These are phyloP conservation scores for Aspergillus neoniger DNA, from an alignment of 2,329 filamentous ascomycete species.

Conservation along the genomic window DNA sequence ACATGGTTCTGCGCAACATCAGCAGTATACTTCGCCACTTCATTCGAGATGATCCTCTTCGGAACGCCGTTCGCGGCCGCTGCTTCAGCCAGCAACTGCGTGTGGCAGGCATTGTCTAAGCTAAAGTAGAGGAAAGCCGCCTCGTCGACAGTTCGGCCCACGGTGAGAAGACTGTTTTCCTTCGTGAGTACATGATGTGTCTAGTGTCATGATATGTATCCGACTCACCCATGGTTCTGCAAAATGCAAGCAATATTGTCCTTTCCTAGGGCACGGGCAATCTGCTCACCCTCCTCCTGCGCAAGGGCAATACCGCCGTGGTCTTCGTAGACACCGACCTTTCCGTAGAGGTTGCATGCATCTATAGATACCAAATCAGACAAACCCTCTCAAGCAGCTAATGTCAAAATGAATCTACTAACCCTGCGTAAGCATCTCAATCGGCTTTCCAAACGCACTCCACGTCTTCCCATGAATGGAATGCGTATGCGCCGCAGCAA, in stretches of 20 bases:
- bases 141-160: conserved; percentile 45
- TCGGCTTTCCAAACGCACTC: conserved; percentile 60
- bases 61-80: conserved; percentile 42
- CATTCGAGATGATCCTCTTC: conserved; percentile 37
- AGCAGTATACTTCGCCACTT: conserved; percentile 40
- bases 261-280: conserved; percentile 41
- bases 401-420: not conserved
- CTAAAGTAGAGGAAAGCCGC: conserved; percentile 43
- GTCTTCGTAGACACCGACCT: conserved; percentile 41
- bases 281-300: conserved; percentile 42
- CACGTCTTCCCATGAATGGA: conserved; percentile 63
- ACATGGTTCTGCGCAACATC: conserved; percentile 40
- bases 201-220: not conserved
- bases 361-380: conserved; percentile 23
- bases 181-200: conserved; percentile 9
- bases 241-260: conserved; percentile 45
- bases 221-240: conserved; percentile 43
- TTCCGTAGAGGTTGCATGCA: conserved; percentile 43
- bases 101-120: conserved; percentile 45
- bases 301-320: conserved; percentile 46
- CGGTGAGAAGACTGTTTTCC: conserved; percentile 38
- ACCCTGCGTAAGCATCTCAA: conserved; percentile 65
- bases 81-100: conserved; percentile 45
- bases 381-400: not conserved
- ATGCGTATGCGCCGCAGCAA: conserved; percentile 61